Base-by-base conservation (phyloP, 352 stramenopile species). In the Globisporangium barbulae region DNA sequence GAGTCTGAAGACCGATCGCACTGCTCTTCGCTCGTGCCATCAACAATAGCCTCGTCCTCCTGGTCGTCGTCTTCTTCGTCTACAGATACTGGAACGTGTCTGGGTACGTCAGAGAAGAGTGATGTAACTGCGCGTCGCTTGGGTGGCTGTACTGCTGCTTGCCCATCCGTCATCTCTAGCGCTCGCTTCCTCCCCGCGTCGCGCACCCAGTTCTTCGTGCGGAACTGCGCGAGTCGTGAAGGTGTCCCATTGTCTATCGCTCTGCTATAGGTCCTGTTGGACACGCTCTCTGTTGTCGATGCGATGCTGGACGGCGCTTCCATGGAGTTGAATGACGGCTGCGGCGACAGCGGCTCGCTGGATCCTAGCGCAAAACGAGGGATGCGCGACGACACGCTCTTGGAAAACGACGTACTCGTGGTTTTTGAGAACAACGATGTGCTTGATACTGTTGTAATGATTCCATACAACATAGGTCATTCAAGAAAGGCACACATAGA, bases 151-250 rank as follows among this genome's bases (percentile, higher is more conserved):
- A 15, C 1, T 5, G 21, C 3, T 59, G 55, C 41, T 47, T 19
- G 41, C 2, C 25, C 25, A 5, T 56, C 37, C 13, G 3, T 28
- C 17, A 10, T 56, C 57, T 33, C 67, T 19, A 61, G 67, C 39
- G 31, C 33, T 2, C 63, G 63, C 35, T 67, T 70, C 55, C 58
- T 64, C 22, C 59, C 47, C n/a, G 30, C 44, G 19, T 63, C 56
- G 25, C 66, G 57, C 6, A 53, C 47, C 67, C 67, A 73, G 8
- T 67, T 70, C 4, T 53, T 59, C 19, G 66, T 48, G 17, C 67
- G 56, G 39, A 73, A 73, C 30, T 61, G 42, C 44, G 63, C 63
- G 0, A 73, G 21, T 12, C 50, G 44, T 0, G 67, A 73, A 15
- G 67, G 67, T 7, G 67, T 72, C 4, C 57, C 39, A 28, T 50